A percentile compares a stretch with the other conserved stretches of the same genome.
Evolutionary conservation across 441 rosid genomes (phyloP).

Genomic region (Gossypium trilobum): DNA sequence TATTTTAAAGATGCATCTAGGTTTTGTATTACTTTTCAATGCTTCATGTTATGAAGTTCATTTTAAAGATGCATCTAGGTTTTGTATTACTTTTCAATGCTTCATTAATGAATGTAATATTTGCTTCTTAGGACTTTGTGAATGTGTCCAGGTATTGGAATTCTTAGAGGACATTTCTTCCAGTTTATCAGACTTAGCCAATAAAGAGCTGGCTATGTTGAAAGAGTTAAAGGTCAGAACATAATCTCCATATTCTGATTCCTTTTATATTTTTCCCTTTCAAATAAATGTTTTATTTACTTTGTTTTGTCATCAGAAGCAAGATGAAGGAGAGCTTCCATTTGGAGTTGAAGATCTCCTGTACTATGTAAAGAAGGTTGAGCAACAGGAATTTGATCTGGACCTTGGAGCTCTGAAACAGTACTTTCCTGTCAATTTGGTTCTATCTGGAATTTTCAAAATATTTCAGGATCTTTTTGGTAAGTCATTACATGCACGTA

Average conservation of each 20-base stretch:
- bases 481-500: slow-evolving; percentile 22
- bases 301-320: slow-evolving; percentile 41
- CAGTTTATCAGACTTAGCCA: slow-evolving; percentile 63
- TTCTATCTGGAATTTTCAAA: slow-evolving; percentile 79
- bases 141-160: slow-evolving; percentile 52
- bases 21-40: background rate
- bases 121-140: background rate
- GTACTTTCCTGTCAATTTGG: slow-evolving; percentile 76
- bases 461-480: slow-evolving; percentile 85
- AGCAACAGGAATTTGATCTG: slow-evolving; percentile 72
- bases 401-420: slow-evolving; percentile 70
- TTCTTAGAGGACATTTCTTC: slow-evolving; percentile 85
- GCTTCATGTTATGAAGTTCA: background rate
- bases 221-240: slow-evolving; percentile 70
- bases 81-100: background rate
- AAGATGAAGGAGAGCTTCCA: slow-evolving; percentile 80
- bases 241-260: slow-evolving; percentile 12
- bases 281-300: slow-evolving; percentile 17
- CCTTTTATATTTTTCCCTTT: slow-evolving; percentile 8
- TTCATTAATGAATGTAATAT: background rate
- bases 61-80: background rate
- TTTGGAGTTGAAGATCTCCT: slow-evolving; percentile 80
- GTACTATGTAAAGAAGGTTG: slow-evolving; percentile 70
- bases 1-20: background rate
- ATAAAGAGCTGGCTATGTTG: slow-evolving; percentile 54